phyloP scores from a whole-genome alignment of 1,139 yeast genomes.

The Blastobotrys capitulatus region DNA sequence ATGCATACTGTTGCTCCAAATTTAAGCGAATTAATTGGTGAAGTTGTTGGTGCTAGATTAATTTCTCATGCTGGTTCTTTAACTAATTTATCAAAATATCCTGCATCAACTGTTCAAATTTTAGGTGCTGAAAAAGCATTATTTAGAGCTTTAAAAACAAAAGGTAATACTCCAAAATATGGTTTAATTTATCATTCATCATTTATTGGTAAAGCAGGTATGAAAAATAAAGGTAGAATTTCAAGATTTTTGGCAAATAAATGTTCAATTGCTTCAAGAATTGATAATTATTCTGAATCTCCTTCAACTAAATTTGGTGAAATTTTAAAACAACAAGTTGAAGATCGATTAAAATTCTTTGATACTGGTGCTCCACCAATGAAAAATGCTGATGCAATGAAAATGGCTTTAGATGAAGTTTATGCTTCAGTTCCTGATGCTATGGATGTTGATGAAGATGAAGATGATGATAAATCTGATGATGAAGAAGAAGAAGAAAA shows the following conservation, averaged over 20 bases:
- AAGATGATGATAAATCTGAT: conserved; percentile 41
- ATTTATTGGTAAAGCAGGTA: conserved; percentile 91
- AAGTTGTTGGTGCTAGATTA: conserved; percentile 96
- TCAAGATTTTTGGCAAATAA: conserved; percentile 98
- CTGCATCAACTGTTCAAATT: conserved; percentile 97
- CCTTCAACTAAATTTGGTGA: conserved; percentile 74
- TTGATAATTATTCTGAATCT: conserved; percentile 73
- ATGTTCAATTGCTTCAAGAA: conserved; percentile 98
- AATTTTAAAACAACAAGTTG: conserved; percentile 91
- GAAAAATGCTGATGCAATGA: conserved; percentile 92
- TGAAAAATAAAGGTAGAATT: conserved; percentile 98
- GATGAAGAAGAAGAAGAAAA: conserved; percentile 31
- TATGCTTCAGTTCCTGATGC: conserved; percentile 42
- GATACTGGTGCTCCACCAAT: conserved; percentile 96
- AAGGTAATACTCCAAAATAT: conserved; percentile 97
- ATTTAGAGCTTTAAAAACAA: conserved; percentile 96
- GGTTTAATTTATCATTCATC: conserved; percentile 97
- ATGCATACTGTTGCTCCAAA: conserved; percentile 99
- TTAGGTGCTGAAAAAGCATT: conserved; percentile 99
- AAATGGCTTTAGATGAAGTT: conserved; percentile 73
- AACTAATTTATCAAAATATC: conserved; percentile 93
- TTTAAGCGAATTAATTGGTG: conserved; percentile 93
- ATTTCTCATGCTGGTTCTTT: conserved; percentile 98
- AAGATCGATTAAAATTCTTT: conserved; percentile 93
- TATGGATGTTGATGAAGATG: conserved; percentile 48